phyloP scores from a whole-genome alignment of 257 asterid genomes.

The Plantago major region DNA sequence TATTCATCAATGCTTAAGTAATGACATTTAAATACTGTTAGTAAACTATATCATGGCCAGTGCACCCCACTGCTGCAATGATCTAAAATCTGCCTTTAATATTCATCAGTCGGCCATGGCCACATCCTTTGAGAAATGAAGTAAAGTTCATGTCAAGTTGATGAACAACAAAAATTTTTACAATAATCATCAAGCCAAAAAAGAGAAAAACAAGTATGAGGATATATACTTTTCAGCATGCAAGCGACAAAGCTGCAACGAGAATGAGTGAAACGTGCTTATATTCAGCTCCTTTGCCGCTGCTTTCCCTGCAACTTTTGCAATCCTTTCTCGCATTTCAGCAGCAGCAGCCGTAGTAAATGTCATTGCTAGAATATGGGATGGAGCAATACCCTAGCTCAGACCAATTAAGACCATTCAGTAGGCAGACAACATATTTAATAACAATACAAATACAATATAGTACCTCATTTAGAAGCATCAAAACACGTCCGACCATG shows the following conservation, averaged over 20 bases:
- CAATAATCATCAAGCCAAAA: background rate
- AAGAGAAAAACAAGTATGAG: slow-evolving; percentile 10
- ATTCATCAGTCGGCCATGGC: no score
- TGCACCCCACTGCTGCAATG: no score
- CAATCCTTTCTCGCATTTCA: slow-evolving; percentile 96
- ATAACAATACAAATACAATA: background rate
- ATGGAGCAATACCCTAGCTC: slow-evolving; percentile 68
- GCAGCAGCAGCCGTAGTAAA: slow-evolving; percentile 95
- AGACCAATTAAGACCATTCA: slow-evolving; percentile 22
- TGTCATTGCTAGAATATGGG: slow-evolving; percentile 93
- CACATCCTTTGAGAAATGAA: no score
- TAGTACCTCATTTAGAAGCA: slow-evolving; percentile 72
- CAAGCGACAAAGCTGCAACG: slow-evolving; percentile 86
- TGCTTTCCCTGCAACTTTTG: slow-evolving; percentile 79
- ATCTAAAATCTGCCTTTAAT: no score
- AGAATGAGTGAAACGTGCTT: slow-evolving; percentile 97
- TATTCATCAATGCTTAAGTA: background rate
- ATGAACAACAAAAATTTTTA: background rate
- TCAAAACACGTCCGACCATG: slow-evolving; percentile 94
- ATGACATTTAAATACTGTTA: no score
- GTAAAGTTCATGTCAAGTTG: no score
- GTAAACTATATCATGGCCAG: no score
- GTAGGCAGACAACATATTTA: slow-evolving; percentile 14
- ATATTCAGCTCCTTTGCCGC: slow-evolving; percentile 83
- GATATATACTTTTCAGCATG: slow-evolving; percentile 90